Conservation (phyloP, 495 filamentous ascomycete species). For the Aspergillus campestris region DNA sequence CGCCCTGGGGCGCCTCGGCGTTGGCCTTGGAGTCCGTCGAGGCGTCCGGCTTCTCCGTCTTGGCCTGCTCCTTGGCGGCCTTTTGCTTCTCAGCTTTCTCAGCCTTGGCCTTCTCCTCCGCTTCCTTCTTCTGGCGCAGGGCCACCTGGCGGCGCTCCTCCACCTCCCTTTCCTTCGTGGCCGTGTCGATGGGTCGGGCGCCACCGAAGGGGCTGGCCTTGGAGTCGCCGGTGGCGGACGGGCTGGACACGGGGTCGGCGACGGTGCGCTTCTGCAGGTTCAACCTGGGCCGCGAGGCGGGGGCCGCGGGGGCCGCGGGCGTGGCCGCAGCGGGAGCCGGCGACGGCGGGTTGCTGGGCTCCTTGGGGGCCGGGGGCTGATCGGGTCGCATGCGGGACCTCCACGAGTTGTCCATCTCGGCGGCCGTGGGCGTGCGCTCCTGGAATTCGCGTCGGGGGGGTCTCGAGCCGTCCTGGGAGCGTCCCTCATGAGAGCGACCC, state of each 20-base stretch:
- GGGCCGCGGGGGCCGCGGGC: slow-evolving; percentile 37
- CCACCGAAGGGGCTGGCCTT: slow-evolving; percentile 91
- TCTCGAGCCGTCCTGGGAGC: slow-evolving; percentile 70
- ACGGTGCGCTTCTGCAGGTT: slow-evolving; percentile 86
- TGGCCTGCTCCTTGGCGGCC: slow-evolving; percentile 44
- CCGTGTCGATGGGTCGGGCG: slow-evolving; percentile 82
- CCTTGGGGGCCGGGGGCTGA: slow-evolving; percentile 43
- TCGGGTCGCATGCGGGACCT: slow-evolving; percentile 76
- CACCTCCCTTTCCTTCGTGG: slow-evolving; percentile 75
- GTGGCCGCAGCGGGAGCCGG: slow-evolving; percentile 30
- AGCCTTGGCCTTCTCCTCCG: slow-evolving; percentile 75
- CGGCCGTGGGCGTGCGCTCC: slow-evolving; percentile 71
- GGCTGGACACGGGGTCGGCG: slow-evolving; percentile 53
- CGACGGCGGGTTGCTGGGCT: slow-evolving; percentile 54
- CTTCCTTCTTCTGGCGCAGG: slow-evolving; percentile 73
- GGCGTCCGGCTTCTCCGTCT: slow-evolving; percentile 43
- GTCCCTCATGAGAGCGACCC: slow-evolving; percentile 64
- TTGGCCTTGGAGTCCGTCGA: slow-evolving; percentile 39
- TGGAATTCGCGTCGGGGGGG: slow-evolving; percentile 75
- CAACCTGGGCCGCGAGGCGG: slow-evolving; percentile 60
- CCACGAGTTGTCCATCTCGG: slow-evolving; percentile 84
- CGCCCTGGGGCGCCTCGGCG: slow-evolving; percentile 33
- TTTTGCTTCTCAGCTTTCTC: slow-evolving; percentile 55
- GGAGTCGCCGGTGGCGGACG: slow-evolving; percentile 46
- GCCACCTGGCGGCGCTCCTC: slow-evolving; percentile 75